Conservation (phyloP, 164 flowering plant species). For the Dillenia suffruticosa region DNA sequence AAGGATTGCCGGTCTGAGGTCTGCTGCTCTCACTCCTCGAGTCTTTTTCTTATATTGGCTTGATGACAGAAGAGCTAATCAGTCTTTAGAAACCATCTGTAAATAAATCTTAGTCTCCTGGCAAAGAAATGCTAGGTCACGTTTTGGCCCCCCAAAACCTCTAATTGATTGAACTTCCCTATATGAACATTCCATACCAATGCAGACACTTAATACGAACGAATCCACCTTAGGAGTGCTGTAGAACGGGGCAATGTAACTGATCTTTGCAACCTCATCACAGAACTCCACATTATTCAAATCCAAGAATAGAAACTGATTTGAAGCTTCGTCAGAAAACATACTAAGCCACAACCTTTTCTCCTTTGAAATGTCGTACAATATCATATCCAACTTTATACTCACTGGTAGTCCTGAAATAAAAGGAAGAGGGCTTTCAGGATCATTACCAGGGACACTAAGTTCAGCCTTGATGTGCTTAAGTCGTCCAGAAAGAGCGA, state of each 20-base stretch:
- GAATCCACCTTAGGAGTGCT: constrained; percentile 48
- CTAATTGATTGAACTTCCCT: constrained; percentile 18
- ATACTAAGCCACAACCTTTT: constrained; percentile 61
- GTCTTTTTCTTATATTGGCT: too few species aligned
- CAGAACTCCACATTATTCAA: constrained; percentile 18
- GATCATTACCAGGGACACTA: constrained; percentile 39
- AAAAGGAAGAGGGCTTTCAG: constrained; percentile 58
- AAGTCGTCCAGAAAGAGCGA: constrained; percentile 25
- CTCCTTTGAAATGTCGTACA: constrained; percentile 42
- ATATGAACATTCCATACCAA: constrained; percentile 54
- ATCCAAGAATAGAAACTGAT: constrained; percentile 57
- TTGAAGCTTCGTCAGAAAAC: constrained; percentile 14
- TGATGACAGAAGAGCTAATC: too few species aligned
- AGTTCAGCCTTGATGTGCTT: constrained; percentile 50
- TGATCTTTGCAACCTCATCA: constrained; percentile 33
- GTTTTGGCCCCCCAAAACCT: constrained; percentile 49
- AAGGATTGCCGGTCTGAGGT: too few species aligned
- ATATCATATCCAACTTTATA: constrained; percentile 44
- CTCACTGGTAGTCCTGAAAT: constrained; percentile 71
- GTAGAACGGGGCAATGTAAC: constrained; percentile 44
- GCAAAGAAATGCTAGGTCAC: constrained; percentile 44
- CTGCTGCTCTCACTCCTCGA: too few species aligned
- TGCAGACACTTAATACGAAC: constrained; percentile 39
- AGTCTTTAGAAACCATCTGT: too few species aligned
- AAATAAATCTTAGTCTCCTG: constrained; percentile 50